A percentile compares a stretch with the other conserved stretches of the same genome.
These are phyloP conservation scores for Cichorium intybus DNA, from an alignment of 140 eudicot genomes.

Conservation along the genomic window DNA sequence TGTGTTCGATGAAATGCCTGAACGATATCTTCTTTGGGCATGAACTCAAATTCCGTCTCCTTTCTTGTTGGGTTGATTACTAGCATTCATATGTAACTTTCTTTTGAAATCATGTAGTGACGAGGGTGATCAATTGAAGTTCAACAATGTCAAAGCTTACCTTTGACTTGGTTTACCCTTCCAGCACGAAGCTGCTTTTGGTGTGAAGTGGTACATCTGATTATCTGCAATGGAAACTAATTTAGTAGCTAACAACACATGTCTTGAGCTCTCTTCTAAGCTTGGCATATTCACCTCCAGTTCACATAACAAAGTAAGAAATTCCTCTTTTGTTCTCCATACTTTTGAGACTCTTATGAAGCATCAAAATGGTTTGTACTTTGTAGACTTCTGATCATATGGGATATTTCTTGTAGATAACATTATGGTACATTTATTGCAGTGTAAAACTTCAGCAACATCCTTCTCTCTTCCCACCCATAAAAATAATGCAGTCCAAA, in stretches of 20 bases:
- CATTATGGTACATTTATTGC: neutral
- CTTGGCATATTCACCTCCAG: conserved; percentile 4
- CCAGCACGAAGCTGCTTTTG: neutral
- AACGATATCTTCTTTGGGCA: neutral
- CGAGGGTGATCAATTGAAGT: neutral
- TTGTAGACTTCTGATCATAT: neutral
- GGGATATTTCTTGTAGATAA: no score
- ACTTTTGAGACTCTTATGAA: neutral
- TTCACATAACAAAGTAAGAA: conserved; percentile 11
- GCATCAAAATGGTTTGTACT: neutral
- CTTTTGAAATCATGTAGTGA: neutral
- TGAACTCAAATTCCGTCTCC: neutral
- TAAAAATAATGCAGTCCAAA: neutral
- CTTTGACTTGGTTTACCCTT: conserved; percentile 5
- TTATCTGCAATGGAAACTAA: neutral
- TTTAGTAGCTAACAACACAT: conserved; percentile 1
- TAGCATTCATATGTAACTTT: neutral
- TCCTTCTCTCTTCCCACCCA: neutral
- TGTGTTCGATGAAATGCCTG: neutral
- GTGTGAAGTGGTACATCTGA: neutral
- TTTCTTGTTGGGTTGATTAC: neutral
- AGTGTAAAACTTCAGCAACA: conserved; percentile 9
- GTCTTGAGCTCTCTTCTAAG: conserved; percentile 8
- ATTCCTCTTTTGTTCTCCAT: neutral
- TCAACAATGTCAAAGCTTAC: neutral